These are phyloP conservation scores for Pueraria montana DNA, from an alignment of 306 rosid species.

Conservation along the genomic window DNA sequence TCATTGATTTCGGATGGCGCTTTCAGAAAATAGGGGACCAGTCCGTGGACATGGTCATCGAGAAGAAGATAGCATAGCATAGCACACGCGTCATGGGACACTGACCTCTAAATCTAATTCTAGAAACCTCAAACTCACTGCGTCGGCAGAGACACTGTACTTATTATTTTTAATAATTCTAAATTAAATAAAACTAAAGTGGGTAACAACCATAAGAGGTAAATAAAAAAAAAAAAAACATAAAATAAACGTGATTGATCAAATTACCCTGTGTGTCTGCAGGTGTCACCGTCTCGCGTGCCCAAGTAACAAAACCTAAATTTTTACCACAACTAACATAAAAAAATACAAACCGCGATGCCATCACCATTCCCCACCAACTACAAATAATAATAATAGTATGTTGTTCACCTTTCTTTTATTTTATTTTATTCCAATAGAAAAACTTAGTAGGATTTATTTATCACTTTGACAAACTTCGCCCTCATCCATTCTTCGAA, in stretches of 20 bases:
- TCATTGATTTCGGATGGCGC: neutral
- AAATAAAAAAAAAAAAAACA: neutral
- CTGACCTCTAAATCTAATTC: slow-evolving; percentile 35
- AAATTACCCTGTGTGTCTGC: neutral
- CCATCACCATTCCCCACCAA: slow-evolving; percentile 33
- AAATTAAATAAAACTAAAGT: neutral
- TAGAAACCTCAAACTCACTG: slow-evolving; percentile 42
- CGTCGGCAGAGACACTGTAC: slow-evolving; percentile 61
- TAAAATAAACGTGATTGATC: neutral
- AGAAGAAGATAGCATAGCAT: too few relatives aligned
- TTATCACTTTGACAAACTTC: neutral
- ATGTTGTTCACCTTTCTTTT: neutral
- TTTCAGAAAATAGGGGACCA: slow-evolving; percentile 50
- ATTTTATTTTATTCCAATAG: neutral
- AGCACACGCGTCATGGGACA: slow-evolving; percentile 58
- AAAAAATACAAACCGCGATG: too few relatives aligned
- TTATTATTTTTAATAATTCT: neutral
- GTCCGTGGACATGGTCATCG: too few relatives aligned
- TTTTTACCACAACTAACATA: neutral
- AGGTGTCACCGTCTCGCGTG: neutral
- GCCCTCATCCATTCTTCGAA: neutral
- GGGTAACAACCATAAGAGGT: neutral
- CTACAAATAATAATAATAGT: neutral
- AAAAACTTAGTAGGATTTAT: neutral
- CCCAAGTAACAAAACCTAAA: neutral